These are phyloP conservation scores for Spathaspora boniae DNA, from an alignment of 805 yeast genomes.

Conservation along the genomic window DNA sequence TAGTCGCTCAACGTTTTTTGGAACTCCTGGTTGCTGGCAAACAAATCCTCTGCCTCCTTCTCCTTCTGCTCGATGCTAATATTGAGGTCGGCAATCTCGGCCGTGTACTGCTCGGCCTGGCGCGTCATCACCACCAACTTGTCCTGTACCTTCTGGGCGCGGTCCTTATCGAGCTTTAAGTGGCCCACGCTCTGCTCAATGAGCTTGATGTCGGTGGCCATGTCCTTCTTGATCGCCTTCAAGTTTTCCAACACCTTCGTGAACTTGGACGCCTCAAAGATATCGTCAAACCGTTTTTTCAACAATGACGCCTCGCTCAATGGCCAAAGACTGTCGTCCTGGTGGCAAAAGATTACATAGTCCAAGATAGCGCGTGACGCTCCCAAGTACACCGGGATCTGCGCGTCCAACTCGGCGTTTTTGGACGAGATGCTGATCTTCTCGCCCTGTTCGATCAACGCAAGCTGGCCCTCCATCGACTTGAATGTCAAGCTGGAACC, in stretches of 20 bases:
- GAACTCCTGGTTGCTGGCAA: slow-evolving; percentile 76
- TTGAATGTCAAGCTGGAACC: slow-evolving; percentile 57
- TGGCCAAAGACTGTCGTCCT: slow-evolving; percentile 97
- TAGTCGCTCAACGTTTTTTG: slow-evolving; percentile 65
- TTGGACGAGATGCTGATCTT: slow-evolving; percentile 75
- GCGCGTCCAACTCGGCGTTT: slow-evolving; percentile 76
- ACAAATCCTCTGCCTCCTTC: slow-evolving; percentile 58
- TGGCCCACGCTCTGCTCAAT: slow-evolving; percentile 78
- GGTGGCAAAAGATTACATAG: slow-evolving; percentile 94
- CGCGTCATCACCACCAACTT: slow-evolving; percentile 42
- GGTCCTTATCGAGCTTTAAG: slow-evolving; percentile 64
- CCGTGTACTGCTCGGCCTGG: slow-evolving; percentile 43
- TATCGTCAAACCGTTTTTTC: slow-evolving; percentile 93
- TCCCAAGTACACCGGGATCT: slow-evolving; percentile 80
- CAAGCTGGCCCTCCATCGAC: slow-evolving; percentile 85
- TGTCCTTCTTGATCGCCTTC: slow-evolving; percentile 72
- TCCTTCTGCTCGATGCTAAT: slow-evolving; percentile 50
- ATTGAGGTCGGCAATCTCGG: slow-evolving; percentile 48
- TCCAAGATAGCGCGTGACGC: slow-evolving; percentile 85
- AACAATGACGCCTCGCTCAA: slow-evolving; percentile 83
- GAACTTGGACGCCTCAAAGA: slow-evolving; percentile 90
- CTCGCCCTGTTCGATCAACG: slow-evolving; percentile 62
- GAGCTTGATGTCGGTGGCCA: slow-evolving; percentile 69
- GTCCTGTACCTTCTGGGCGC: slow-evolving; percentile 58
- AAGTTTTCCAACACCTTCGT: slow-evolving; percentile 84